Evolutionary conservation across 495 filamentous ascomycete genomes (phyloP).

Genomic region (Neurospora tetraspora): DNA sequence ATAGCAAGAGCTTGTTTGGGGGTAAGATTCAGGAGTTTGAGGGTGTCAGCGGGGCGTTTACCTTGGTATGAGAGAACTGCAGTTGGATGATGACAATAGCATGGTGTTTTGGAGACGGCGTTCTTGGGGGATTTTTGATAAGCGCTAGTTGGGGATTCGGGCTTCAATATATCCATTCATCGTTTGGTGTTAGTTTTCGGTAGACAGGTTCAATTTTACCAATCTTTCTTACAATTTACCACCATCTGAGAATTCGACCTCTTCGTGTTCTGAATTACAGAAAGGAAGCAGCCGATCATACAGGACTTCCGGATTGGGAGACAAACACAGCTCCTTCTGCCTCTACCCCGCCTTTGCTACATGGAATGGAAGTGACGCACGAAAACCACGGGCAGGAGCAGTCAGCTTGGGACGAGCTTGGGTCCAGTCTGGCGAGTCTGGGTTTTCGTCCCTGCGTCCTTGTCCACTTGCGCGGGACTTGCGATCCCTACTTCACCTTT

Average conservation of each 20-base stretch:
- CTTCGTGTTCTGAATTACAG: background rate
- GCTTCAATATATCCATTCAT: background rate
- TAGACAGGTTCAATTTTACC: background rate
- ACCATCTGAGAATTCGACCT: background rate
- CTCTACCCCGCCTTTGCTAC: background rate
- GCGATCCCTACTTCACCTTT: background rate
- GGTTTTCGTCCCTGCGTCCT: background rate
- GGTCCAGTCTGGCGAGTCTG: background rate
- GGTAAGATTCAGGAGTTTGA: constrained; percentile 69
- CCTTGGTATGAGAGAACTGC: constrained; percentile 15
- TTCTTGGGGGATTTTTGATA: background rate
- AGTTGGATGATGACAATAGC: background rate
- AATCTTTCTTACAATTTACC: background rate
- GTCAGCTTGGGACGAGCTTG: background rate
- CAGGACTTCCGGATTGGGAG: background rate
- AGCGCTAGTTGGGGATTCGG: background rate
- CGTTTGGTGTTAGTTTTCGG: background rate
- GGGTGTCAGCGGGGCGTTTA: constrained; percentile 61
- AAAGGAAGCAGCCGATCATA: background rate
- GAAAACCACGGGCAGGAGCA: background rate
- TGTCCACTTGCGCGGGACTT: background rate
- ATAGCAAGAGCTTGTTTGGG: constrained; percentile 52
- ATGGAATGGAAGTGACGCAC: background rate
- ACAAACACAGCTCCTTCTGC: background rate
- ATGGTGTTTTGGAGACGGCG: background rate